phyloP scores from a whole-genome alignment of 179 eudicot species.

The Gypsophila paniculata region DNA sequence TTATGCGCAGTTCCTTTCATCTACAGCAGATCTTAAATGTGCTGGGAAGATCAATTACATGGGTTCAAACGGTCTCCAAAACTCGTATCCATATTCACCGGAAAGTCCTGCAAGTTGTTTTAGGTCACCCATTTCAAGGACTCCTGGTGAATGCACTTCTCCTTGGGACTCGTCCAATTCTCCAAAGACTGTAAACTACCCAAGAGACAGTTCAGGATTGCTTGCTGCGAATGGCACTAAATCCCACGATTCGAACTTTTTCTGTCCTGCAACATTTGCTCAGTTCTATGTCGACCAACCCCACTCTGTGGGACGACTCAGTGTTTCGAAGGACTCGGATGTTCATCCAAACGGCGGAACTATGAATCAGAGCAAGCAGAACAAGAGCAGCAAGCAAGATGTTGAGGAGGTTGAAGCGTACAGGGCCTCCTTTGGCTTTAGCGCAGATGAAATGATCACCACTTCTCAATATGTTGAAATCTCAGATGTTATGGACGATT shows the following conservation, averaged over 20 bases:
- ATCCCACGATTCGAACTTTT: conserved; percentile 78
- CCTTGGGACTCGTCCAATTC: conserved; percentile 52
- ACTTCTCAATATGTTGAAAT: conserved; percentile 90
- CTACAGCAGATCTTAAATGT: conserved; percentile 54
- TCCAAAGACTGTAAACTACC: conserved; percentile 39
- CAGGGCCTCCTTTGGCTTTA: conserved; percentile 96
- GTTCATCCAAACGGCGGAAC: conserved; percentile 55
- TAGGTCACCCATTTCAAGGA: conserved; percentile 66
- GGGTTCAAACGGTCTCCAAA: conserved; percentile 58
- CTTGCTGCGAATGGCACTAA: conserved; percentile 39
- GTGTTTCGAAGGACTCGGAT: conserved; percentile 86
- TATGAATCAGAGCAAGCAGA: conserved; percentile 65
- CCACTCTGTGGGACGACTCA: conserved; percentile 79
- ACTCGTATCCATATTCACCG: conserved; percentile 72
- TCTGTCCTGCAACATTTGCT: conserved; percentile 98
- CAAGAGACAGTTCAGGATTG: conserved; percentile 48
- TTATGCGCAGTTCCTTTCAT: conserved; percentile 81
- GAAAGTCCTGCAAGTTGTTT: conserved; percentile 85
- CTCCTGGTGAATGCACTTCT: conserved; percentile 43
- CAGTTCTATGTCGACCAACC: conserved; percentile 87
- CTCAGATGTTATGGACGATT: conserved; percentile 75
- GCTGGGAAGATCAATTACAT: conserved; percentile 43
- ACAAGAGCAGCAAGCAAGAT: conserved; percentile 60
- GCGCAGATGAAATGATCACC: conserved; percentile 93
- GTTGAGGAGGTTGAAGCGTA: conserved; percentile 92